Percentiles rank a stretch among this genome's conserved stretches.
phyloP scores from a whole-genome alignment of 208 protist species.

The Leishmania tropica region DNA sequence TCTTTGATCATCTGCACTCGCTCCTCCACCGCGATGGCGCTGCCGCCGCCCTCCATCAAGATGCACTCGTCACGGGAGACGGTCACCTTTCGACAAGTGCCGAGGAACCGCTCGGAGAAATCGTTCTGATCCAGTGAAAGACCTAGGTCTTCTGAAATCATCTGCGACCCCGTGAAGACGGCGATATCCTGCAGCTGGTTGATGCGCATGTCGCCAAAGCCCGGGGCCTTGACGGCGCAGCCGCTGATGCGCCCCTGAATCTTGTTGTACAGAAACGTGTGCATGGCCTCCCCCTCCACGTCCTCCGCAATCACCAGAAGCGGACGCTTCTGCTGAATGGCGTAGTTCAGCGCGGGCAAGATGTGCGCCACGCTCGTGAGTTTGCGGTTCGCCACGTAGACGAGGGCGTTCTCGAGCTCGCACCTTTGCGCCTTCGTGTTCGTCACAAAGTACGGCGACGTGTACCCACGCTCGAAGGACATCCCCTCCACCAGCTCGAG shows the following conservation, averaged over 20 bases:
- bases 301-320: slow-evolving; percentile 92
- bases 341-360: slow-evolving; percentile 85
- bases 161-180: slow-evolving; percentile 97
- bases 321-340: slow-evolving; percentile 83
- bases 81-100: slow-evolving; percentile 87
- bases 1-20: slow-evolving; percentile 96
- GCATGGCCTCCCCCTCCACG: slow-evolving; percentile 91
- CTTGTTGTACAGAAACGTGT: slow-evolving; percentile 96
- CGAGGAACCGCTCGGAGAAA: slow-evolving; percentile 88
- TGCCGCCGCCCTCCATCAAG: slow-evolving; percentile 97
- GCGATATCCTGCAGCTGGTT: slow-evolving; percentile 99
- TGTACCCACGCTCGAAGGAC: slow-evolving; percentile 98
- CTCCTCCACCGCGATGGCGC: slow-evolving; percentile 95
- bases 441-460: slow-evolving; percentile 99
- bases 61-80: slow-evolving; percentile 98
- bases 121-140: slow-evolving; percentile 92
- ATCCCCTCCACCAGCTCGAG: slow-evolving; percentile 99
- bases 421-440: slow-evolving; percentile 97
- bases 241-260: slow-evolving; percentile 84
- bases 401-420: slow-evolving; percentile 96
- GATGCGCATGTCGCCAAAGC: slow-evolving; percentile 99
- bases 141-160: slow-evolving; percentile 96
- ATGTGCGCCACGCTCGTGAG: slow-evolving; percentile 79
- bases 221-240: slow-evolving; percentile 97
- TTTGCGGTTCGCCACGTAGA: slow-evolving; percentile 94